A percentile compares a stretch with the other conserved stretches of the same genome.
Evolutionary conservation across 768 basidiomycete species (phyloP).

Genomic region (Paxillus involutus): DNA sequence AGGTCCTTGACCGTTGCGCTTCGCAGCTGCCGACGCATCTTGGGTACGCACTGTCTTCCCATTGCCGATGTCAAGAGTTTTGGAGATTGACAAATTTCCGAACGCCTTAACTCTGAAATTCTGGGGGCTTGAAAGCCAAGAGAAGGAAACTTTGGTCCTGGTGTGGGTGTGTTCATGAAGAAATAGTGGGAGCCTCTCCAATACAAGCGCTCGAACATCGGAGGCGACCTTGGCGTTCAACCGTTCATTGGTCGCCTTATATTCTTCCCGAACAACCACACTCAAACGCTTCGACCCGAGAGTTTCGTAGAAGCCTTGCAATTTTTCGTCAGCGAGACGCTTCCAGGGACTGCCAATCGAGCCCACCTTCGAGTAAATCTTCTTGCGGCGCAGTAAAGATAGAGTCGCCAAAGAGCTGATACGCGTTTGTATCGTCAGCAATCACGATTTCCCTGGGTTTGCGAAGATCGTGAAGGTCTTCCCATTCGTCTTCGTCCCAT

Average conservation of each 20-base stretch:
- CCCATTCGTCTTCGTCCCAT: constrained; percentile 72
- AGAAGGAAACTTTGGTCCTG: constrained; percentile 56
- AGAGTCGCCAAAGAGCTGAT: constrained; percentile 74
- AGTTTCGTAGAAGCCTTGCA: constrained; percentile 65
- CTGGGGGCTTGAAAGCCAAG: constrained; percentile 60
- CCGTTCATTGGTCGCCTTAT: constrained; percentile 57
- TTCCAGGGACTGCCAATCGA: not conserved
- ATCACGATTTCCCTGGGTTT: constrained; percentile 71
- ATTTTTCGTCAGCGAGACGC: not conserved
- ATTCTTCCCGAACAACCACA: constrained; percentile 73
- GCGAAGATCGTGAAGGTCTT: constrained; percentile 69
- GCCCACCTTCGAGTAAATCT: constrained; percentile 79
- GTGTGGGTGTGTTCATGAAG: constrained; percentile 84
- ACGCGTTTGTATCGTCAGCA: constrained; percentile 82
- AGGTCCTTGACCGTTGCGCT: constrained; percentile 50
- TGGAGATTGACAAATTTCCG: constrained; percentile 61
- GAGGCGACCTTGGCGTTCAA: constrained; percentile 44
- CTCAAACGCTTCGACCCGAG: constrained; percentile 79
- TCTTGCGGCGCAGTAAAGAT: constrained; percentile 86
- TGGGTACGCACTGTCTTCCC: constrained; percentile 51
- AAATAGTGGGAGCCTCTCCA: constrained; percentile 88
- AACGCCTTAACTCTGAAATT: constrained; percentile 75
- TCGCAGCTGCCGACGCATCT: constrained; percentile 75
- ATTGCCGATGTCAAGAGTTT: constrained; percentile 55
- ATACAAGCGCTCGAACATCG: constrained; percentile 59